phyloP scores from a whole-genome alignment of 371 early-diverging fungal genomes.

The Rhizopus microsporus region DNA sequence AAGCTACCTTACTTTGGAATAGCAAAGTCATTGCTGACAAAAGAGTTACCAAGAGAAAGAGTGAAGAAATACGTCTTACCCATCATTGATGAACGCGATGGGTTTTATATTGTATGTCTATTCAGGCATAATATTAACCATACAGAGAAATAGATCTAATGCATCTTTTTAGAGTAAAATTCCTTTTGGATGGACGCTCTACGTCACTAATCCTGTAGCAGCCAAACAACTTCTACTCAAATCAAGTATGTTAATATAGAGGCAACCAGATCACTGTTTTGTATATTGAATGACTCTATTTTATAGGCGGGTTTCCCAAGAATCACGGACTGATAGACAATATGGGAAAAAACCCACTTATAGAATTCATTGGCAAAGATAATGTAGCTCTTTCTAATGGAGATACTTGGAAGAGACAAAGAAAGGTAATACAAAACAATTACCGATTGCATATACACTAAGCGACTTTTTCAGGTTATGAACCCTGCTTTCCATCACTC shows the following conservation, averaged over 20 bases:
- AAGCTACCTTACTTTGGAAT: not conserved
- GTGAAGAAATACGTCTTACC: not conserved
- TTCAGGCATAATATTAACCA: too few species aligned
- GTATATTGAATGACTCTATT: not conserved
- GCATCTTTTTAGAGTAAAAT: conserved; percentile 12
- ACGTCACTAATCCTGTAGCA: conserved; percentile 23
- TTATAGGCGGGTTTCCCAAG: conserved; percentile 8
- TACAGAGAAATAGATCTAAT: not conserved
- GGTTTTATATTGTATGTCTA: conserved; percentile 9
- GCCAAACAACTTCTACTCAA: conserved; percentile 25
- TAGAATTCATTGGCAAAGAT: conserved; percentile 1
- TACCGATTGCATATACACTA: not conserved
- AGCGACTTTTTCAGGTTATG: conserved; percentile 22
- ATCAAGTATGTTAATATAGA: conserved; percentile 20
- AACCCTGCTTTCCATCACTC: conserved; percentile 43
- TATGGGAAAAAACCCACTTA: conserved; percentile 7
- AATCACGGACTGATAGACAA: conserved; percentile 4
- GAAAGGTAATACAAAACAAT: not conserved
- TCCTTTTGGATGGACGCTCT: conserved; percentile 28
- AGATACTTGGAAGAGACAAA: conserved; percentile 2
- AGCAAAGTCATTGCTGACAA: not conserved
- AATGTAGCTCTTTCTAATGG: not conserved
- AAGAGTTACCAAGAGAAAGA: not conserved
- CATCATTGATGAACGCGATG: not conserved
- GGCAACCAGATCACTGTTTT: not conserved